Base-by-base conservation (phyloP, 2,329 filamentous ascomycete genomes). In the Trichoderma polysporum region DNA sequence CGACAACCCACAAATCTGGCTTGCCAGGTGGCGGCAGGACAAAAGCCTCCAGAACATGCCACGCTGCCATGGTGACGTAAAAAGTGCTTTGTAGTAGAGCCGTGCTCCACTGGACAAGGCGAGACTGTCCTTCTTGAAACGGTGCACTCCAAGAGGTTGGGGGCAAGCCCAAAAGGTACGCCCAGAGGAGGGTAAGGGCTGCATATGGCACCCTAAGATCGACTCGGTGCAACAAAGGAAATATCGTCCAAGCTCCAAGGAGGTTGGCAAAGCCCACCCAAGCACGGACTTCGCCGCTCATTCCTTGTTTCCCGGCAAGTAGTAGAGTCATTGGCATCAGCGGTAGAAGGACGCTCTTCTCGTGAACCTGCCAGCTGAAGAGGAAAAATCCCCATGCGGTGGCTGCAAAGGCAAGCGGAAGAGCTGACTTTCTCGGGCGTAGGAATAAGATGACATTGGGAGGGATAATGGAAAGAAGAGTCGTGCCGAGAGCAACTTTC, bases 261-360 rank as follows among this genome's bases (percentile, higher is more conserved):
- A 95, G 84, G 75, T 99, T 99, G 63, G 93, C 94, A 75, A 97
- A 97, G n/a, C 94, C 94, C 4, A 98, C 90, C 95, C 95, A 99
- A 2, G 92, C 89, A 57, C 95, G 87, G 19, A 87, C 88, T 62
- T 90, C 88, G 68, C 91, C 91, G 68, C 88, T 88, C 58, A 99
- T 80, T 0, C 94, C 94, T 57, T 91, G 87, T 69, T 90, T 87
- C 17, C 91, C 89, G 17, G 91, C 91, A 45, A 99, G 84, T 5
- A 98, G 84, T 7, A 97, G 80, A 0, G 94, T 98, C 91, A 96
- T 97, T 0, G 95, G 95, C 76, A 98, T 87, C 54, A 99, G 83
- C 1, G 95, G 96, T 2, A 99, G 86, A 5, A 99, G 83, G 0
- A 97, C 93, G 71, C 94, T 97, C 85, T 99, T 99, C 81, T 99